Conservation (phyloP, 2,329 filamentous ascomycete species). For the Calonectria pauciramosa region DNA sequence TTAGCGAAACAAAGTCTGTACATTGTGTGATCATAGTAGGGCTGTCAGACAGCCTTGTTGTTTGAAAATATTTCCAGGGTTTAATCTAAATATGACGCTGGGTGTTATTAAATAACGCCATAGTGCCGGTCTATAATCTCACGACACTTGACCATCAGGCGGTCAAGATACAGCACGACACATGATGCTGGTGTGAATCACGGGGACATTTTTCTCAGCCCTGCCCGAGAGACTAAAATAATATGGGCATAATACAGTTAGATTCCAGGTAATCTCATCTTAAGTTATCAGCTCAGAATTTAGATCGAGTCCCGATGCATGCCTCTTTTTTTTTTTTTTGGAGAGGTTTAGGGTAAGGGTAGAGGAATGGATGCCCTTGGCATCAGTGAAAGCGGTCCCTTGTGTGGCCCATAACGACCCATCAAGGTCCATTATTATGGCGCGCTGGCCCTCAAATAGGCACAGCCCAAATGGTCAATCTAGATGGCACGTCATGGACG, state of each 20-base stretch:
- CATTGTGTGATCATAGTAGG: neutral
- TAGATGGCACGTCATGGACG: slow-evolving; percentile 6
- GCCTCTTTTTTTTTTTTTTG: neutral
- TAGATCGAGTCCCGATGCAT: neutral
- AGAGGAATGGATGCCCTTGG: neutral
- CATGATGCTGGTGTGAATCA: neutral
- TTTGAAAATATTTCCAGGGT: neutral
- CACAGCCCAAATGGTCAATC: slow-evolving; percentile 7
- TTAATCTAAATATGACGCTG: slow-evolving; percentile 1
- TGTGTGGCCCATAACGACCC: neutral
- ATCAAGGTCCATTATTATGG: neutral
- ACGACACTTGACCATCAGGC: neutral
- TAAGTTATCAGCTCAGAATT: neutral
- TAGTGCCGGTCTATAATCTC: neutral
- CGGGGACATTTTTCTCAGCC: neutral
- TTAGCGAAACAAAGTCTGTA: neutral
- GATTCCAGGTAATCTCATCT: neutral
- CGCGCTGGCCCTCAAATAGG: neutral
- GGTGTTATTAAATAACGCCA: neutral
- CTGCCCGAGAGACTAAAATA: neutral
- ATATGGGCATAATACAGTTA: neutral
- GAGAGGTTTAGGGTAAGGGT: neutral
- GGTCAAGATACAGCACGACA: neutral
- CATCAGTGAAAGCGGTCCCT: neutral
- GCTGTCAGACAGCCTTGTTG: neutral